phyloP scores from a whole-genome alignment of 2,329 filamentous ascomycete genomes.

The Colletotrichum sansevieriae region DNA sequence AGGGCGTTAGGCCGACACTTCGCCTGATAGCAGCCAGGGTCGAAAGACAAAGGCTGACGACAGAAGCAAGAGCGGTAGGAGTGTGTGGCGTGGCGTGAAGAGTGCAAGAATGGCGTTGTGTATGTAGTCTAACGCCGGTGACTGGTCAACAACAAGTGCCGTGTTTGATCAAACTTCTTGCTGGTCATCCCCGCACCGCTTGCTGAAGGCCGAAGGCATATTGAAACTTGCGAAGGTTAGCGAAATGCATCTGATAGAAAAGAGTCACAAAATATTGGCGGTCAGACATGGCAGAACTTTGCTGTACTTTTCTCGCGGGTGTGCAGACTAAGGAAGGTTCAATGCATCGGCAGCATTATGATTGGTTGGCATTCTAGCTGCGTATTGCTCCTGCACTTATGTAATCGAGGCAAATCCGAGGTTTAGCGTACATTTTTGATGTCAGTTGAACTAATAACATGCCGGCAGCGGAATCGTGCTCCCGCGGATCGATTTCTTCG shows the following conservation, averaged over 20 bases:
- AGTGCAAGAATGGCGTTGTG: not conserved
- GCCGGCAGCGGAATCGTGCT: too few species aligned
- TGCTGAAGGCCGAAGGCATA: not conserved
- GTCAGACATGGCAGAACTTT: conserved; percentile 37
- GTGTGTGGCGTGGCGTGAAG: not conserved
- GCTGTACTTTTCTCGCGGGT: conserved; percentile 10
- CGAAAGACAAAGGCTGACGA: not conserved
- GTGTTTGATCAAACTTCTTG: conserved; percentile 9
- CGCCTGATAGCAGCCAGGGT: conserved; percentile 36
- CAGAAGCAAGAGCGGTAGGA: not conserved
- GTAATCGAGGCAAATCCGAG: not conserved
- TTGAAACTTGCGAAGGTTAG: not conserved
- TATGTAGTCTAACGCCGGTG: not conserved
- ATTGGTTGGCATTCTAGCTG: conserved; percentile 9
- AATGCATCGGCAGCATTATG: conserved; percentile 11
- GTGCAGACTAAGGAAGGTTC: too few species aligned
- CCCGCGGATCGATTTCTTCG: conserved; percentile 18
- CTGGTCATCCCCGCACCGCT: not conserved
- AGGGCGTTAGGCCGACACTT: conserved; percentile 17
- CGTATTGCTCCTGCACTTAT: not conserved
- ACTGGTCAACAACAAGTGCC: not conserved
- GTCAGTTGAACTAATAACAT: too few species aligned
- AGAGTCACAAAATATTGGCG: conserved; percentile 32
- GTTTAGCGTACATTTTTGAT: not conserved
- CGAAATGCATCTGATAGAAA: conserved; percentile 19